Percentiles rank a stretch among this genome's conserved stretches.
Evolutionary conservation across 768 basidiomycete genomes (phyloP).

Genomic region (Mycena floridula): DNA sequence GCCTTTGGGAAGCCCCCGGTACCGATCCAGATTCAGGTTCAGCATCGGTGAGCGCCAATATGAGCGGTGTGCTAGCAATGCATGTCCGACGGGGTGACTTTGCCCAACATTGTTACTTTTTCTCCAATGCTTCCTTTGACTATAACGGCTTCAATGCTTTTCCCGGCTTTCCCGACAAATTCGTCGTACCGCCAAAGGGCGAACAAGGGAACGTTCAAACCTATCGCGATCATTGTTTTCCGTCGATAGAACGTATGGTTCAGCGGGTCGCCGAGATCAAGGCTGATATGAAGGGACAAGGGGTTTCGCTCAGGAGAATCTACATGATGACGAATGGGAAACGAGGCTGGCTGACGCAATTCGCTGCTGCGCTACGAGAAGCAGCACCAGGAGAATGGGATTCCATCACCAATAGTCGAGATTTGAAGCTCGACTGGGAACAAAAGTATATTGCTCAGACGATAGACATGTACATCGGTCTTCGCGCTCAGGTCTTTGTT

Average conservation of each 20-base stretch:
- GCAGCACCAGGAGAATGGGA: slow-evolving; percentile 34
- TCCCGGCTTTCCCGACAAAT: slow-evolving; percentile 43
- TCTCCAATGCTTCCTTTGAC: slow-evolving; percentile 30
- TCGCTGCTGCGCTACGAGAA: slow-evolving; percentile 32
- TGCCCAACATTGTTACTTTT: slow-evolving; percentile 35
- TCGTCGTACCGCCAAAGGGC: slow-evolving; percentile 13
- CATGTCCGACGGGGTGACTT: slow-evolving; percentile 58
- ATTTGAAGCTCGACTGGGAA: slow-evolving; percentile 47
- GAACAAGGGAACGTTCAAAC: slow-evolving; percentile 6
- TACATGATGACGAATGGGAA: slow-evolving; percentile 66
- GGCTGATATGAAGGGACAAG: slow-evolving; percentile 20
- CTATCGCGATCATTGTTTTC: slow-evolving; percentile 49
- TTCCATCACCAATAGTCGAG: slow-evolving; percentile 45
- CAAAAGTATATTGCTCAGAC: slow-evolving; percentile 51
- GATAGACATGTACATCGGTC: slow-evolving; percentile 64
- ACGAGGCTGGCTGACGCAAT: slow-evolving; percentile 38
- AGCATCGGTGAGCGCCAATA: background rate
- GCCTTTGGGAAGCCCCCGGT: slow-evolving; percentile 25
- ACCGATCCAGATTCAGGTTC: background rate
- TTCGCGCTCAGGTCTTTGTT: slow-evolving; percentile 54
- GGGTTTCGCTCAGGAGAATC: slow-evolving; percentile 31
- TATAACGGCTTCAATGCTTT: slow-evolving; percentile 53
- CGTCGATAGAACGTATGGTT: slow-evolving; percentile 24
- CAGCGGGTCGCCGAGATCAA: slow-evolving; percentile 41
- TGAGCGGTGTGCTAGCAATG: slow-evolving; percentile 42